These are phyloP conservation scores for Alternaria hordeiaustralica DNA, from an alignment of 2,329 filamentous ascomycete species.

Conservation along the genomic window DNA sequence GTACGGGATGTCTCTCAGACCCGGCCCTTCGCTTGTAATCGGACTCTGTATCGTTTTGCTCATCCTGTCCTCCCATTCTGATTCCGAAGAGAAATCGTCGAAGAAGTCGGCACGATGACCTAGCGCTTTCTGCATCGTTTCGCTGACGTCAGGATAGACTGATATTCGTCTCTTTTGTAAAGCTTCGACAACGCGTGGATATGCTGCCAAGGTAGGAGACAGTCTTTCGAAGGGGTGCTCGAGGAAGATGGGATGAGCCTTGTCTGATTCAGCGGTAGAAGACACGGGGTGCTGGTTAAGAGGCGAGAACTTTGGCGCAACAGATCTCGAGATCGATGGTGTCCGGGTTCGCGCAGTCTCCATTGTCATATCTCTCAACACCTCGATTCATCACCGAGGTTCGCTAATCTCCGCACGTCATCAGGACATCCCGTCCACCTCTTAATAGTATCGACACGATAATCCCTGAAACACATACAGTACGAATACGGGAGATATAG, in stretches of 20 bases:
- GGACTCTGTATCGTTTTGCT: slow-evolving; percentile 24
- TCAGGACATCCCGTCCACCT: slow-evolving; percentile 3
- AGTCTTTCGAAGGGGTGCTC: slow-evolving; percentile 33
- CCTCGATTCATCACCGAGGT: neutral
- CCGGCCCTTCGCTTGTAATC: slow-evolving; percentile 2
- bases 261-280: slow-evolving; percentile 17
- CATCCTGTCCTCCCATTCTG: slow-evolving; percentile 33
- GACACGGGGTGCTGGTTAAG: slow-evolving; percentile 19
- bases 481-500: slow-evolving; percentile 4
- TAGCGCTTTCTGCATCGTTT: slow-evolving; percentile 28
- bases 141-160: slow-evolving; percentile 31
- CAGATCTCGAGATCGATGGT: neutral
- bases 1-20: slow-evolving; percentile 11
- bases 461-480: slow-evolving; percentile 15
- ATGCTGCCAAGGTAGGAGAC: slow-evolving; percentile 39
- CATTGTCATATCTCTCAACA: slow-evolving; percentile 4
- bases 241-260: slow-evolving; percentile 34
- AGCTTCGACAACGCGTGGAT: slow-evolving; percentile 34
- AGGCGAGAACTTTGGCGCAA: slow-evolving; percentile 6
- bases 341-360: slow-evolving; percentile 5
- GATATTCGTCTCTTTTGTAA: slow-evolving; percentile 27
- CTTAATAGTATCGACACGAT: neutral
- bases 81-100: slow-evolving; percentile 32
- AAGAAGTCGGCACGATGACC: slow-evolving; percentile 37
- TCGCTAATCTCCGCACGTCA: neutral